Percentiles rank a stretch among this genome's conserved stretches.
Conservation (phyloP, 306 rosid species). For the Leucaena leucocephala region DNA sequence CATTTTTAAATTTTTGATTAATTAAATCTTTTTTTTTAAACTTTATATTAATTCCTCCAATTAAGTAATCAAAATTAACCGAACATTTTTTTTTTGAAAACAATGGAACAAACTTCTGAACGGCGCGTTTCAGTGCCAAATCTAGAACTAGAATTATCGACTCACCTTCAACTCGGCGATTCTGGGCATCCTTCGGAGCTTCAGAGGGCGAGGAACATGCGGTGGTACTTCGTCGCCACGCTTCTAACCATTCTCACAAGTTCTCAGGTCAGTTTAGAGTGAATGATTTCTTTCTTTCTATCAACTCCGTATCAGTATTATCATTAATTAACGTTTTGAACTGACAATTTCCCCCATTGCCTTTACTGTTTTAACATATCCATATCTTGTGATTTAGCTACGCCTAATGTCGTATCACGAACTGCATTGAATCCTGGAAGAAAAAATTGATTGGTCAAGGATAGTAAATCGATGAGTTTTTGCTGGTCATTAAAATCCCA, state of each 20-base stretch:
- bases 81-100: too few relatives aligned
- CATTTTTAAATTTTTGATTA: too few relatives aligned
- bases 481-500: neutral
- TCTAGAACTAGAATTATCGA: neutral
- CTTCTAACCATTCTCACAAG: conserved; percentile 19
- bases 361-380: neutral
- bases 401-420: neutral
- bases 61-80: too few relatives aligned
- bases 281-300: neutral
- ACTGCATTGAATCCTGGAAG: neutral
- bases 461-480: neutral
- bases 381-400: neutral
- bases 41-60: too few relatives aligned
- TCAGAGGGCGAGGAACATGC: neutral
- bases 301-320: neutral
- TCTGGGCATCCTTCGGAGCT: neutral
- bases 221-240: conserved; percentile 17
- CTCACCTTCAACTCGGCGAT: neutral
- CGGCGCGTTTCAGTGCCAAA: conserved; percentile 1
- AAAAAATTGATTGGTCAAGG: neutral
- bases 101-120: neutral
- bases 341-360: neutral
- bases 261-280: neutral
- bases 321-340: neutral
- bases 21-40: too few relatives aligned